A percentile compares a stretch with the other conserved stretches of the same genome.
Conservation (phyloP, 495 filamentous ascomycete genomes). For the Penicillium daleae region DNA sequence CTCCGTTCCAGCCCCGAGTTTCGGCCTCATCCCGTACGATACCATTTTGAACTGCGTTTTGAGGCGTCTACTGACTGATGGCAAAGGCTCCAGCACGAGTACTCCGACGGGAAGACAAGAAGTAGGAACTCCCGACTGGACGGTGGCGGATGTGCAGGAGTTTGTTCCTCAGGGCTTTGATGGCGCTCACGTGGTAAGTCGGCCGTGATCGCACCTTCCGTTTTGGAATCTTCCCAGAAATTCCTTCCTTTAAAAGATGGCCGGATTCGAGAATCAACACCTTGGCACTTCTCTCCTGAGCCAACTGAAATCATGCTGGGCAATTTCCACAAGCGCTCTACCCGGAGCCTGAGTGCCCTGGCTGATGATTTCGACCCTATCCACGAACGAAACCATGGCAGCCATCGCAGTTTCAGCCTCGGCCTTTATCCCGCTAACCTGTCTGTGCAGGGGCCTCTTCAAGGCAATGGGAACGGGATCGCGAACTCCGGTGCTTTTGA, state of each 20-base stretch:
- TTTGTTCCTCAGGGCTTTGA: slow-evolving; percentile 83
- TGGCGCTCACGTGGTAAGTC: slow-evolving; percentile 62
- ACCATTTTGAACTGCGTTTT: not conserved
- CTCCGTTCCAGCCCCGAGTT: slow-evolving; percentile 80
- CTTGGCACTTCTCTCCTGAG: not conserved
- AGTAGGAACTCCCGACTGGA: slow-evolving; percentile 56
- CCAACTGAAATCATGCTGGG: slow-evolving; percentile 8
- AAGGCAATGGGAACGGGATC: slow-evolving; percentile 47
- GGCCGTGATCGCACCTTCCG: slow-evolving; percentile 18
- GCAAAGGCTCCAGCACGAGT: slow-evolving; percentile 46
- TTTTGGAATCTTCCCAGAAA: not conserved
- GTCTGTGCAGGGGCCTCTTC: slow-evolving; percentile 38
- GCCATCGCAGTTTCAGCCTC: slow-evolving; percentile 13
- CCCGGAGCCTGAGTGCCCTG: slow-evolving; percentile 27
- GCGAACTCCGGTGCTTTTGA: slow-evolving; percentile 50
- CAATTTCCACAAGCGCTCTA: slow-evolving; percentile 14
- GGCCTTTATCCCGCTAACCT: slow-evolving; percentile 29
- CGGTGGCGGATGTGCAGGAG: slow-evolving; percentile 67
- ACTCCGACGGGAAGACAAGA: slow-evolving; percentile 57
- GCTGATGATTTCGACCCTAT: slow-evolving; percentile 23
- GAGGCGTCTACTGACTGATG: slow-evolving; percentile 32
- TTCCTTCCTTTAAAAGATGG: not conserved
- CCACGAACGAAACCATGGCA: not conserved
- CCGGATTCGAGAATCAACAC: not conserved
- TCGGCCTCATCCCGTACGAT: slow-evolving; percentile 44